Percentiles rank a stretch among this genome's conserved stretches.
Evolutionary conservation across 345 rosid genomes (phyloP).

Genomic region (Carallia brachiata): DNA sequence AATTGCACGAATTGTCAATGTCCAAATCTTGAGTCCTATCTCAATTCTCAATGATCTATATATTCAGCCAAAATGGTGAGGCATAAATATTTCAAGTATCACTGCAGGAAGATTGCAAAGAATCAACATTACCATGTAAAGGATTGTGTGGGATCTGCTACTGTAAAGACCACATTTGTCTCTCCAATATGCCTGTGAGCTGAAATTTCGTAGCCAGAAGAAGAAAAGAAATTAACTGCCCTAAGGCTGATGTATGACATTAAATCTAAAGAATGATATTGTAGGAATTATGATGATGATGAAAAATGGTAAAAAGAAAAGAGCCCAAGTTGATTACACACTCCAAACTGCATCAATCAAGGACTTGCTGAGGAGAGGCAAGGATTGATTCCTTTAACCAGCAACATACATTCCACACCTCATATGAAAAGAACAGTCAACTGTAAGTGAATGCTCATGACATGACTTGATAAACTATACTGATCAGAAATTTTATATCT

Average conservation of each 20-base stretch:
- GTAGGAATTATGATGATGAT: too few species aligned
- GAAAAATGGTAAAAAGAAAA: neutral
- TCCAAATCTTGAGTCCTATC: conserved; percentile 65
- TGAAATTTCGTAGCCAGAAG: conserved; percentile 32
- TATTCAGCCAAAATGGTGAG: conserved; percentile 16
- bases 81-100: conserved; percentile 1
- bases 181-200: conserved; percentile 96
- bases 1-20: conserved; percentile 58
- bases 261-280: neutral
- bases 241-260: neutral
- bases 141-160: conserved; percentile 92
- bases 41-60: conserved; percentile 91
- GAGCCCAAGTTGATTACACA: conserved; percentile 41
- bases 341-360: conserved; percentile 87
- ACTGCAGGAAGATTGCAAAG: conserved; percentile 12
- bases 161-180: conserved; percentile 88
- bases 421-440: conserved; percentile 23
- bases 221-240: neutral
- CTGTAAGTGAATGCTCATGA: neutral
- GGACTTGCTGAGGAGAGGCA: conserved; percentile 85
- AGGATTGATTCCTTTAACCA: conserved; percentile 88
- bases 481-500: conserved; percentile 41
- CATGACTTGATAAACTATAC: neutral
- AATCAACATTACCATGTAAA: conserved; percentile 69
- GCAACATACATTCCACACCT: conserved; percentile 93